These are phyloP conservation scores for Aphanomyces invadans DNA, from an alignment of 352 stramenopile genomes.

Conservation along the genomic window DNA sequence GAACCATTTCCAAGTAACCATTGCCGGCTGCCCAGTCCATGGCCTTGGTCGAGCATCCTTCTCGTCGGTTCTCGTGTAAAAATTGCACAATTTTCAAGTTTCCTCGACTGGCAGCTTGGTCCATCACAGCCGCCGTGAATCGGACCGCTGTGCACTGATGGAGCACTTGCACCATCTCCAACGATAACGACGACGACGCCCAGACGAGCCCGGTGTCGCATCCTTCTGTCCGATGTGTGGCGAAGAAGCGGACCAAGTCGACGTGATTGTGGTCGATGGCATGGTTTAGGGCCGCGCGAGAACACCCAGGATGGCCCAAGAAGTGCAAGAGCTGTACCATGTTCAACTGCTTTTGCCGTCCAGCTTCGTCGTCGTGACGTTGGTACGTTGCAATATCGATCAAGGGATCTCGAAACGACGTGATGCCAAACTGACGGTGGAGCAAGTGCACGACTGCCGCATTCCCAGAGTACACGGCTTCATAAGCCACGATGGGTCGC, in stretches of 20 bases:
- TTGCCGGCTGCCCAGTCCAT: no score
- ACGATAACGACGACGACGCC: not conserved
- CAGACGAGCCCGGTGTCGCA: not conserved
- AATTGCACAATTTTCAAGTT: not conserved
- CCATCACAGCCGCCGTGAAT: not conserved
- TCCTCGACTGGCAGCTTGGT: not conserved
- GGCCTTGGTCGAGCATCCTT: no score
- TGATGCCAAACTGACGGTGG: not conserved
- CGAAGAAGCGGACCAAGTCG: not conserved
- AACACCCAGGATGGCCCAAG: not conserved
- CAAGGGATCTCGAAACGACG: not conserved
- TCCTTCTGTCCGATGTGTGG: not conserved
- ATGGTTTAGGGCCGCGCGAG: not conserved
- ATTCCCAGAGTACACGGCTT: not conserved
- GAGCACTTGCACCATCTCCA: not conserved
- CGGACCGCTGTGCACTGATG: not conserved
- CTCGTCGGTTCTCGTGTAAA: no score
- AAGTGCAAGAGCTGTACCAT: not conserved
- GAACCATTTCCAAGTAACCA: not conserved
- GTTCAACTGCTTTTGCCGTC: not conserved
- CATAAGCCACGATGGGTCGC: not conserved
- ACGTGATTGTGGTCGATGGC: not conserved
- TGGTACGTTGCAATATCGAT: not conserved
- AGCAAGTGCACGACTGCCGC: not conserved
- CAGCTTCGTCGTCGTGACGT: not conserved